phyloP scores from a whole-genome alignment of 352 stramenopile genomes.

The Pythium brassicae region DNA sequence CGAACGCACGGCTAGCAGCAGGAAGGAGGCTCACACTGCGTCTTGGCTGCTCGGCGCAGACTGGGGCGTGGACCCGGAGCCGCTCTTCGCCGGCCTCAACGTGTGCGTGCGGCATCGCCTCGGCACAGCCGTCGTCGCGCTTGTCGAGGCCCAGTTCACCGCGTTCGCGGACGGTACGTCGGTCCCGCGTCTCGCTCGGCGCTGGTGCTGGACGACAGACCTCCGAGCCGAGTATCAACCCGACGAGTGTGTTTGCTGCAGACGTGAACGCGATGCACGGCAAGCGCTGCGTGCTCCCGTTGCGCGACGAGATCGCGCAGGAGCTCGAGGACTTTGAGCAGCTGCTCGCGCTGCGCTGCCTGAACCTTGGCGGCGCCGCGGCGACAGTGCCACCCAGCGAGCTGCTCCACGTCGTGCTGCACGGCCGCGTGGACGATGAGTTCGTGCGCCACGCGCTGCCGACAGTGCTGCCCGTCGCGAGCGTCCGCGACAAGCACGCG shows the following conservation, averaged over 20 bases:
- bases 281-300: conserved; percentile 38
- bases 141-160: conserved; percentile 52
- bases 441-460: conserved; percentile 58
- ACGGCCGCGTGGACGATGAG: conserved; percentile 43
- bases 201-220: too few species aligned
- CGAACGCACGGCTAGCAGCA: too few species aligned
- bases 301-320: conserved; percentile 65
- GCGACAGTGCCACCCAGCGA: conserved; percentile 45
- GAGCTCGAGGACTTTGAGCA: conserved; percentile 69
- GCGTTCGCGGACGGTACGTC: conserved; percentile 31
- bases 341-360: conserved; percentile 47
- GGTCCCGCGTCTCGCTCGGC: neutral
- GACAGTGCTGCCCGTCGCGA: conserved; percentile 54
- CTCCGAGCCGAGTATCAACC: too few species aligned
- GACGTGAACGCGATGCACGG: conserved; percentile 52
- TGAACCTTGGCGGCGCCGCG: conserved; percentile 50
- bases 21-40: neutral
- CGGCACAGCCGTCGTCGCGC: conserved; percentile 30
- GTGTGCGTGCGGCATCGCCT: conserved; percentile 47
- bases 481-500: conserved; percentile 46
- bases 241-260: conserved; percentile 3
- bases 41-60: conserved; percentile 21
- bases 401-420: conserved; percentile 54
- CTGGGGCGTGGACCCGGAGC: conserved; percentile 59
- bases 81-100: conserved; percentile 65